These are phyloP conservation scores for Vanrija sp. DNA, from an alignment of 1,284 basidiomycete genomes.

Conservation along the genomic window DNA sequence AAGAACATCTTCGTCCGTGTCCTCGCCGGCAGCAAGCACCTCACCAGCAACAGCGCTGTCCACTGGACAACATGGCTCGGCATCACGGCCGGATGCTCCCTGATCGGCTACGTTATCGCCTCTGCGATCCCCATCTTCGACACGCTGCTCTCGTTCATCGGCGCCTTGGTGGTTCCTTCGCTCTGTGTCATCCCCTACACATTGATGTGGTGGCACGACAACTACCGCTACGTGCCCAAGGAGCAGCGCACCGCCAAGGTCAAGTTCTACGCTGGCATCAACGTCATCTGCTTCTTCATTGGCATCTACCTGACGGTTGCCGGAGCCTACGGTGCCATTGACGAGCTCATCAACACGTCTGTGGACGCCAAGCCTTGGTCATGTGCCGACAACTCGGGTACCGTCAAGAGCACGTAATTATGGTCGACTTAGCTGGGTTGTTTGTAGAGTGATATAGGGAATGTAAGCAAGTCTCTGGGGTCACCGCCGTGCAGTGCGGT, in stretches of 20 bases:
- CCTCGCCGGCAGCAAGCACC: constrained; percentile 30
- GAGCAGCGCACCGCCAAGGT: background rate
- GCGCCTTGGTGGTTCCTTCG: constrained; percentile 25
- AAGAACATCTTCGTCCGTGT: constrained; percentile 36
- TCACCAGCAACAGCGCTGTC: constrained; percentile 27
- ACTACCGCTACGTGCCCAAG: constrained; percentile 5
- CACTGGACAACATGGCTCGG: constrained; percentile 40
- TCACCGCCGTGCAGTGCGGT: too few relatives aligned
- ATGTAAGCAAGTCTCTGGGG: too few relatives aligned
- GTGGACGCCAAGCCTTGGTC: background rate
- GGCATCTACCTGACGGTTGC: background rate
- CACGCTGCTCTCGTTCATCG: constrained; percentile 29
- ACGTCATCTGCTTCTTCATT: background rate
- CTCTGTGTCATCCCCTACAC: constrained; percentile 21
- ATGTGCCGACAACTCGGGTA: background rate
- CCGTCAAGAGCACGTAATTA: too few relatives aligned
- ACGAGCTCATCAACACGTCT: background rate
- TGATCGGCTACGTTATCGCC: constrained; percentile 29
- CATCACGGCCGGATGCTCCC: constrained; percentile 14
- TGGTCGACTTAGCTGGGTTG: too few relatives aligned
- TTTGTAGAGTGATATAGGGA: too few relatives aligned
- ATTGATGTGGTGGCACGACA: constrained; percentile 34
- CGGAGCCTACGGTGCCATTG: background rate
- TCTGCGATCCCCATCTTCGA: constrained; percentile 22
- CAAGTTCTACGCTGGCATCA: background rate